Evolutionary conservation across 805 yeast species (phyloP), one percentile per base, ranked within the genome.

Genomic region (Hanseniaspora clermontiae): DNA sequence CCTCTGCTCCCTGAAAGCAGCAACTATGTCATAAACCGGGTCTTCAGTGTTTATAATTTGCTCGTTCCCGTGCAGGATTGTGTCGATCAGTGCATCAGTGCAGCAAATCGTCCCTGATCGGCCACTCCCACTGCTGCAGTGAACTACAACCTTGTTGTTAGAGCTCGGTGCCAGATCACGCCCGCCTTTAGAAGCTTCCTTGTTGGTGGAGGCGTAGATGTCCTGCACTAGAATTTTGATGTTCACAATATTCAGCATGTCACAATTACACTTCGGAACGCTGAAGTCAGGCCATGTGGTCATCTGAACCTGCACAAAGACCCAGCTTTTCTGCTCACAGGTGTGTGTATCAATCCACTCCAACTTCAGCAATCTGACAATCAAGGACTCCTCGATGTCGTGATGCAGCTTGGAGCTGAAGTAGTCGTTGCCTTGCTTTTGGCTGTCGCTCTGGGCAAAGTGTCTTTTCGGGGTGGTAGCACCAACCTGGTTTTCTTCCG

Each of bases 81-180:
- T 17, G 10, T 38, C 37, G n/a, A 52, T 45, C 24, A 52, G 15
- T 5, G 83, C 74, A 64, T 87, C 95, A 24, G 84, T 70, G 1
- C 88, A 79, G 59, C 89, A 80, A 65, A 83, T 84, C 1, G 96
- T 86, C 1, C 98, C 98, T 0, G 97, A 88, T 58, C 98, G 74
- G 19, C 98, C 98, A 65, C 95, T 89, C 0, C 98, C 98, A 1
- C 97, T 97, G 7, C 96, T 87, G 65, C 98, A 91, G 69, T 91
- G 97, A 29, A 85, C 86, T 48, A 88, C 66, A 6, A 82, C 75
- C 1, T 71, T 66, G n/a, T 47, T 62, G 8, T 62, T 58, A 8
- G 59, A 45, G 49, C 48, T 17, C 46, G 52, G 9, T 57, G 53
- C 27, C 55, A 24, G 5, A 5, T 24, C 27, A 24, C 27, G 5